These are phyloP conservation scores for Suillus americanus DNA, from an alignment of 768 basidiomycete genomes.

Conservation along the genomic window DNA sequence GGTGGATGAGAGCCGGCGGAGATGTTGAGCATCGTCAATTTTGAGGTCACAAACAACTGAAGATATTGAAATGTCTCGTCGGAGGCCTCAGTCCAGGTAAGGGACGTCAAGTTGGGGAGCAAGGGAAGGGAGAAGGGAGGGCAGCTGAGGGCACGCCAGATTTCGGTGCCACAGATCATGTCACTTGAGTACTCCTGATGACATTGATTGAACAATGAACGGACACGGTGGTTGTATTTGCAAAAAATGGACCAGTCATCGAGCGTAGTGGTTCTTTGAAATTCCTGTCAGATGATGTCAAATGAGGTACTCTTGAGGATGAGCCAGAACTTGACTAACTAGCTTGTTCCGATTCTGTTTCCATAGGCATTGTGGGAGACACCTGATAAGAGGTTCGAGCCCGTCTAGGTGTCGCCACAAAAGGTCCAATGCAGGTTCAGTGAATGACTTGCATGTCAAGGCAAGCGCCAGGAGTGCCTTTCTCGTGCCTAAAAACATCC, in stretches of 20 bases:
- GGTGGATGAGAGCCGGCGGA: no score
- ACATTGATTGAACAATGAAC: background rate
- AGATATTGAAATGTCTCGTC: no score
- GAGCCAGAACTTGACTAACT: background rate
- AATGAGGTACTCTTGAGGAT: background rate
- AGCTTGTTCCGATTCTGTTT: background rate
- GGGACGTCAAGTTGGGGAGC: background rate
- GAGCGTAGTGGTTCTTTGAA: background rate
- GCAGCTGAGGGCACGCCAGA: background rate
- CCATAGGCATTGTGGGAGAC: background rate
- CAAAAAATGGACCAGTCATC: background rate
- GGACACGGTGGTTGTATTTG: slow-evolving; percentile 9
- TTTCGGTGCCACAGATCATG: background rate
- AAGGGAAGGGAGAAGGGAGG: background rate
- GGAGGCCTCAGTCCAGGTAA: background rate
- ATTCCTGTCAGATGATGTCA: background rate
- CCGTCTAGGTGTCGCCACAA: background rate
- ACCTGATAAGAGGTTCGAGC: background rate
- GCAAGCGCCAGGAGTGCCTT: background rate
- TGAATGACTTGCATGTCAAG: background rate
- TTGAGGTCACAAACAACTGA: background rate
- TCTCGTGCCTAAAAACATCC: background rate
- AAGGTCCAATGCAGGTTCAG: background rate
- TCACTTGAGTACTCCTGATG: no score
- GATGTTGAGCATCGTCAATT: background rate